Evolutionary conservation across 352 stramenopile genomes (phyloP), one percentile per base, ranked within the genome.

Genomic region (Pythium phragmiticola): DNA sequence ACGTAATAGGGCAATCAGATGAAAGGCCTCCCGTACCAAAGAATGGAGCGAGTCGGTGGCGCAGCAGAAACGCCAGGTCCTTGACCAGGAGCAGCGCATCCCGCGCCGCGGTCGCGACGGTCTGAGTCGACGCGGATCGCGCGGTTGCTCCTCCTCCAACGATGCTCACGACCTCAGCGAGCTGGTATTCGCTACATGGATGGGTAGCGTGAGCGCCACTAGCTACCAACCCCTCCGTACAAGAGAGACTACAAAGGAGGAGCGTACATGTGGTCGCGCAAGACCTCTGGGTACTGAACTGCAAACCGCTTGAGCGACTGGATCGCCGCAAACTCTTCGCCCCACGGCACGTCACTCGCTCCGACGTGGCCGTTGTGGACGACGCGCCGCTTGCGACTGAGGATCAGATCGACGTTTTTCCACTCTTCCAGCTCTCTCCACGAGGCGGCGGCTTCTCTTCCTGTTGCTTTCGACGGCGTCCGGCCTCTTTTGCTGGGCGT

Each of bases 241-340:
- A 46, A 46, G 11, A 55, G 21, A 28, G 19, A 50, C 42, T 30
- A 30, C 26, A 30, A 30, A 23, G 13, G 23, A 19, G 5, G 1
- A 33, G 73, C 70, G 53, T 60, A 88, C 79, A 88, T 86, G 72
- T 87, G 74, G 0, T 77, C 70, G 7, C 75, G 72, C 17, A 88
- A 68, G 8, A 88, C 67, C 7, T 84, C 74, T 2, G 79, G 77
- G 30, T 87, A 71, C 42, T 87, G 76, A 14, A 49, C 48, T 11
- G 77, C 68, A 39, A 88, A 88, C n/a, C 79, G 75, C 62, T 84
- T 87, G 48, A 88, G 68, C 39, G 77, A 85, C 50, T 88, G 79
- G 23, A 88, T 85, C 1, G 71, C 73, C 0, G 79, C 79, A 30
- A 88, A 88, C 37, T 87, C 75, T 48, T 87, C 75, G 3, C 79